Evolutionary conservation across 768 basidiomycete genomes (phyloP), one percentile per base, ranked within the genome.

Genomic region (Amanita inopinata): DNA sequence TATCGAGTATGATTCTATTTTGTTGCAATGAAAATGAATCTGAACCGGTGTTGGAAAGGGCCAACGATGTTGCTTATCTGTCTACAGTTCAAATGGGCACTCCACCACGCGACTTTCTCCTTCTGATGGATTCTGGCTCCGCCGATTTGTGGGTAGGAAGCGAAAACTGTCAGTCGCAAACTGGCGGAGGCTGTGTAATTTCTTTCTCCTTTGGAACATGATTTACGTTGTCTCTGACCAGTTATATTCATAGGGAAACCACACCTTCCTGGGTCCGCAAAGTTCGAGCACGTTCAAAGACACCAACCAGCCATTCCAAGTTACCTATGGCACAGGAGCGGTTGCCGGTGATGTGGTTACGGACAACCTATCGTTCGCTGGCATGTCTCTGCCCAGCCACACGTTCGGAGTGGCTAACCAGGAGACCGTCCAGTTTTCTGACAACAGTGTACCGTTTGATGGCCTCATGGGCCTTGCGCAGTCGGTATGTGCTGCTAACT

Each of bases 381-480:
- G 80, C 14, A 64, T 89, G 30, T 48, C 59, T 0, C 64, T 89
- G 28, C 55, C 55, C 3, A 63, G 51, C 3, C 83, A 86, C 57
- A 72, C 67, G 0, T 87, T 90, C 47, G 88, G 88, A 41, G 77
- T 78, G 15, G 73, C 83, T 5, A 60, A 58, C 1, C 28, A 50
- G 9, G 87, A 89, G 58, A 76, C 70, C 37, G 52, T 57, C 0
- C 76, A 86, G 24, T 88, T 90, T 61, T 65, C 76, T 10, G 52
- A 54, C 27, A 47, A 67, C 49, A 40, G 47, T 1, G 65, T 67
- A 30, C 64, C 72, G 1, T 85, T 83, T 48, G 81, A 86, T 54
- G 83, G 86, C 11, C 58, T 89, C 27, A 81, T 87, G 78, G 85
- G 86, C 25, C 68, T 85, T 36, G 86, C 81, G 4, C 67, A 80